phyloP scores from a whole-genome alignment of 768 basidiomycete genomes.

The Amanita jacksonii region DNA sequence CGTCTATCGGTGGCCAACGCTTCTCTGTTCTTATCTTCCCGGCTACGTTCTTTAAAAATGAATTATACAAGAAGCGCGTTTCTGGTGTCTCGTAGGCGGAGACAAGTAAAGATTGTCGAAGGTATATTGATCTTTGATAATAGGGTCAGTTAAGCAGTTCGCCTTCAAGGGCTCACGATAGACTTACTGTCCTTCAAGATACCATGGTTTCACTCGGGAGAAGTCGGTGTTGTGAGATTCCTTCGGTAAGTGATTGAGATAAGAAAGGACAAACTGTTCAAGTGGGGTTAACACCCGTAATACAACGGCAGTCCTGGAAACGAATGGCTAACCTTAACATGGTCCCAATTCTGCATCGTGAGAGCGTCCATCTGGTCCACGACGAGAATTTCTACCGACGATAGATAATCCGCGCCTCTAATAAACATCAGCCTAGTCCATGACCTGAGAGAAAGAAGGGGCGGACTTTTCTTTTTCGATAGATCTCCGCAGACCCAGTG shows the following conservation, averaged over 20 bases:
- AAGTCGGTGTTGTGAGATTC: slow-evolving; percentile 93
- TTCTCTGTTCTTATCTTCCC: slow-evolving; percentile 72
- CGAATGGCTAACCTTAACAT: slow-evolving; percentile 66
- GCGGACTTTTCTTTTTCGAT: slow-evolving; percentile 93
- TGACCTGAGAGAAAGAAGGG: slow-evolving; percentile 6
- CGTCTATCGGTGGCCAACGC: slow-evolving; percentile 61
- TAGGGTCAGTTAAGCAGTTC: background rate
- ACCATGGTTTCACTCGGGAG: slow-evolving; percentile 97
- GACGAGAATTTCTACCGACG: slow-evolving; percentile 86
- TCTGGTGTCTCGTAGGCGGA: slow-evolving; percentile 72
- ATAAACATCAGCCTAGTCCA: background rate
- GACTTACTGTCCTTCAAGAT: slow-evolving; percentile 85
- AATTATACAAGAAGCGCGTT: slow-evolving; percentile 64
- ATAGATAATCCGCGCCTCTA: slow-evolving; percentile 74
- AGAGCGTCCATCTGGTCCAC: slow-evolving; percentile 90
- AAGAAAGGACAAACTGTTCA: slow-evolving; percentile 85
- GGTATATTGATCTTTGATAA: slow-evolving; percentile 55
- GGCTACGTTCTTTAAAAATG: slow-evolving; percentile 67
- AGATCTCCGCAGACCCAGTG: slow-evolving; percentile 80
- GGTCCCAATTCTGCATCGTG: slow-evolving; percentile 99
- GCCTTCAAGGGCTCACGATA: background rate
- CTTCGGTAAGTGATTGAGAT: slow-evolving; percentile 84
- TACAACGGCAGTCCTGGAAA: too few species aligned
- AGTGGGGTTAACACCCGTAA: too few species aligned
- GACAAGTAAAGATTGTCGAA: slow-evolving; percentile 85